phyloP scores from a whole-genome alignment of 768 basidiomycete genomes.

The Suillus subaureus region DNA sequence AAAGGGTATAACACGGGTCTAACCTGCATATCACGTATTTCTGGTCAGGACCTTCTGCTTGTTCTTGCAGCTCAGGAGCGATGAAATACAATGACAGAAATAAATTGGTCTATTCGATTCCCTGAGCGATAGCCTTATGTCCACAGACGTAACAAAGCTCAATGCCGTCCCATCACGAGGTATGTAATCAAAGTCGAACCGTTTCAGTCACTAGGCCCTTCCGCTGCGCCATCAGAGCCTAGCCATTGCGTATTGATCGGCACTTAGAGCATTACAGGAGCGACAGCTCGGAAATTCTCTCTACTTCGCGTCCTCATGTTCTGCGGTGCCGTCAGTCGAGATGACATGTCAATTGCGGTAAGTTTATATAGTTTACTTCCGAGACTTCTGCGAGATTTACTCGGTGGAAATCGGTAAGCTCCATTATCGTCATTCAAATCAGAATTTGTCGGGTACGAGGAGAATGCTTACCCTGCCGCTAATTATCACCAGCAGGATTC shows the following conservation, averaged over 20 bases:
- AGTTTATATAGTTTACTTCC: not conserved
- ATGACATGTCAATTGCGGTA: not conserved
- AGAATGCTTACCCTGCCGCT: constrained; percentile 6
- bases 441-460: not conserved
- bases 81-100: not conserved
- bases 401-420: not conserved
- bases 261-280: not conserved
- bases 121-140: not conserved
- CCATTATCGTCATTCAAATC: not conserved
- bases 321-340: not conserved
- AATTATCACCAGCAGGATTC: not conserved
- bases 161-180: not conserved
- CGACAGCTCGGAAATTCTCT: not conserved
- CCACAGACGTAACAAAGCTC: constrained; percentile 1
- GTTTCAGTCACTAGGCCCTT: not conserved
- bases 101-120: not conserved
- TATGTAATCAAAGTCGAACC: not conserved
- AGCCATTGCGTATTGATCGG: constrained; percentile 1
- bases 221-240: not conserved
- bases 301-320: not conserved
- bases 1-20: not conserved
- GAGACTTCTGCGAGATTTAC: not conserved
- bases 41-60: not conserved
- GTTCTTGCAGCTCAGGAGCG: not conserved
- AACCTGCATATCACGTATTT: not conserved